Evolutionary conservation across 2,329 filamentous ascomycete species (phyloP).

Genomic region (Hypoxylon sp.): DNA sequence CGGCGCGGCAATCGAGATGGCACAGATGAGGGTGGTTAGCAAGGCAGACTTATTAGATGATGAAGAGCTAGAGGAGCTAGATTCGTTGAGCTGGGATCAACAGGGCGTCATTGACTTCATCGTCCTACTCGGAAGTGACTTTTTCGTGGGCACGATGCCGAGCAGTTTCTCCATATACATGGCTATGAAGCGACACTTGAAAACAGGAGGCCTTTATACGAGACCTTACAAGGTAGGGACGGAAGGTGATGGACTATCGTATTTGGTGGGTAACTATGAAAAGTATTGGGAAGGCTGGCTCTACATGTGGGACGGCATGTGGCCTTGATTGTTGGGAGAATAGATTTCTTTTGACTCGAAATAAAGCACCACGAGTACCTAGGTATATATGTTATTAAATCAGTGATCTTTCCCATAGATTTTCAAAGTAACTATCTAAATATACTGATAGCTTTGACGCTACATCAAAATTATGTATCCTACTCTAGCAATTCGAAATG

Average conservation of each 20-base stretch:
- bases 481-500: too few species aligned
- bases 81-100: conserved; percentile 62
- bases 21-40: conserved; percentile 57
- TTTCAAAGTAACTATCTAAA: not conserved
- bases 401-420: not conserved
- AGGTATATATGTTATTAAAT: not conserved
- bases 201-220: conserved; percentile 58
- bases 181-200: conserved; percentile 62
- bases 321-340: conserved; percentile 55
- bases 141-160: conserved; percentile 63
- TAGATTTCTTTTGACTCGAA: conserved; percentile 4
- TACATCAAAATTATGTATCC: too few species aligned
- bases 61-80: conserved; percentile 55
- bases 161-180: conserved; percentile 66
- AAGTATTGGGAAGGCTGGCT: conserved; percentile 65
- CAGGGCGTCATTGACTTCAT: conserved; percentile 62
- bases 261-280: conserved; percentile 62
- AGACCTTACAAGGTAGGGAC: conserved; percentile 62
- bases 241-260: conserved; percentile 60
- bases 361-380: not conserved
- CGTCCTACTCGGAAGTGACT: conserved; percentile 58
- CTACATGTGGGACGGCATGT: conserved; percentile 64
- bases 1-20: conserved; percentile 52
- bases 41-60: conserved; percentile 57
- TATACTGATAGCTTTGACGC: not conserved